Evolutionary conservation across 768 basidiomycete species (phyloP), one percentile per base, ranked within the genome.

Genomic region (Xerocomus potaroensis): DNA sequence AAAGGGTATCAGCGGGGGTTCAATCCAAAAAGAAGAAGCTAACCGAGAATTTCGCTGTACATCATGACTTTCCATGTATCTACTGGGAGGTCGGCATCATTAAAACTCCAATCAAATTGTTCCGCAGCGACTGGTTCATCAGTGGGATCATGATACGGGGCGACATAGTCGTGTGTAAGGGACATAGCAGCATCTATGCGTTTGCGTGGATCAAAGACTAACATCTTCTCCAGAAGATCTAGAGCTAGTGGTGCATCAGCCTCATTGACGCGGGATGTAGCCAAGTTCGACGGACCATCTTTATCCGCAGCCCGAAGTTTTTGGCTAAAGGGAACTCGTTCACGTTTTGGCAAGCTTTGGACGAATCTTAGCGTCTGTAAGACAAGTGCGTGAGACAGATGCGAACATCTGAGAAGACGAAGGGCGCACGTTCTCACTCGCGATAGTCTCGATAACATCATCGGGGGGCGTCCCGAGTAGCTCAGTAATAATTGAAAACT

Each of bases 31-130:
- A 8, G 19, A 40, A 22, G 19, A 41, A 15, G 69, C 84, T 52
- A 60, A 92, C 93, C 92, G 11, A 97, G 75, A 54, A 97, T 98
- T 70, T 99, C 95, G 59, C 85, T 88, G 74, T 98, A 98, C 95
- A 99, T 99, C 96, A 99, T 99, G 63, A 96, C 95, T 71, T 97
- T 98, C 96, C 96, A 99, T 1, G 91, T 95, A 61, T 99, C 96
- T 10, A 98, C 89, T 0, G 96, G 96, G 36, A 99, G 75, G 66
- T 99, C 96, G 16, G 96, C 96, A 54, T 99, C 96, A 68, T 99
- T 99, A 80, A 99, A 99, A 60, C 85, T 89, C 96, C 96, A 99
- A 69, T 99, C 96, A 60, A 99, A 99, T 62, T 88, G 86, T 64
- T 97, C 93, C 15, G 75, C 81, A 11, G 96, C 91, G 16, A 85